Base-by-base conservation (phyloP, 768 basidiomycete species). In the Kwoniella sp. region DNA sequence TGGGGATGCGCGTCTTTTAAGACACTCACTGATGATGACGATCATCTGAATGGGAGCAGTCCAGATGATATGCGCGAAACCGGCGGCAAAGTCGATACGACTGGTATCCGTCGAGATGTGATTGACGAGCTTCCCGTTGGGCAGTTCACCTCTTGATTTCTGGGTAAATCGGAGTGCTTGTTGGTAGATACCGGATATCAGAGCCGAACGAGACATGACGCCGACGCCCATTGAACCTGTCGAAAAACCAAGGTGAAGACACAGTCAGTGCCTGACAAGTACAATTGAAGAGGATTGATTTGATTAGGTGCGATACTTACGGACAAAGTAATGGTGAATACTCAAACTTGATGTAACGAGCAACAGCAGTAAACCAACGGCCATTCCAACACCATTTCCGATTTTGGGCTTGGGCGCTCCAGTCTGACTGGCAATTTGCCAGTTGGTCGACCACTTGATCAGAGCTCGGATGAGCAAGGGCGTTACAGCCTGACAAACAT, bases 61-160 rank as follows among this genome's bases (percentile, higher is more conserved):
- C 88, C 89, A 91, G 40, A 84, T 83, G 84, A 92, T 88, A 69
- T 91, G 90, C 79, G 91, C 89, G 81, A 88, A 81, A 46, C 81
- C 81, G 40, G 21, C 87, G 83, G 70, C 86, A 70, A 92, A 96
- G 76, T 97, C 92, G 74, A 97, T 90, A 22, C 93, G 86, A 27
- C 90, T 92, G 1, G 68, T 69, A 63, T 78, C 78, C 17, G 79
- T 79, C 1, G 75, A 77, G 64, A 98, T 94, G 81, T 95, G 92
- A 68, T 92, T 94, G 67, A 96, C 88, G 12, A 96, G 85, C 75
- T 89, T 89, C 22, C 92, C 94, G 72, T 91, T 96, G 1, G 90
- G 86, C 47, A 94, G 84, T 9, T 85, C 87, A 1, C 87, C 87
- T 7, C 94, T 86, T 6, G 91, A 86, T 46, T 90, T 88, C 19